Base-by-base conservation (phyloP, 1,139 yeast species). In the Pichia sp. region DNA sequence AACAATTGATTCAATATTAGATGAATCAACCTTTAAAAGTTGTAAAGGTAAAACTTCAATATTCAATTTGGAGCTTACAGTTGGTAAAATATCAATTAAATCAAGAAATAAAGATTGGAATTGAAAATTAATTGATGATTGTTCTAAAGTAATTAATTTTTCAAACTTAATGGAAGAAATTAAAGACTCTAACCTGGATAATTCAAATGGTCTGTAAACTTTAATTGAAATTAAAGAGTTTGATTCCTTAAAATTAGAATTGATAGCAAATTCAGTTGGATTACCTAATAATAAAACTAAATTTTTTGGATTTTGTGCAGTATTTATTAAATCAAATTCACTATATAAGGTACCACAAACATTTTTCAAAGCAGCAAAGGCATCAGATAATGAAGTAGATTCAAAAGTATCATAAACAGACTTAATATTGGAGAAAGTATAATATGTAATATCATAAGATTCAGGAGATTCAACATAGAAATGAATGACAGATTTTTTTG, bases 21-120 rank as follows among this genome's bases (percentile, higher is more conserved):
- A 68, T 10, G 65, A 55, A 29, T 68, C 65, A 42, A 80, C 69
- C 50, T 63, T 63, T 27, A 82, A 80, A 45, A 83, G 66, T 49
- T 73, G 77, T 52, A 85, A 80, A 9, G 86, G 72, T 28, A 84
- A 76, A 23, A 80, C 59, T 29, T 74, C 73, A 48, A 71, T 63
- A 57, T 70, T 16, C 16, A 16, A 16, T 16, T 16, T 60, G 58
- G 41, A 22, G 24, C 68, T 63, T 58, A 84, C 60, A 47, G 69
- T 53, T 55, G 70, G 60, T 67, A 74, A 67, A 46, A 78, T 78
- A 42, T 80, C 76, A 63, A 89, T 78, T 55, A 87, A 77, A 61
- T 89, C 96, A 55, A 89, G 75, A 54, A 85, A 72, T 39, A 87
- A 69, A 10, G 80, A 74, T 41, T 67, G 92, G 76, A 64, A 84